Percentiles rank a stretch among this genome's conserved stretches.
These are phyloP conservation scores for Westerdykella aurantiaca DNA, from an alignment of 2,329 filamentous ascomycete species.

Conservation along the genomic window DNA sequence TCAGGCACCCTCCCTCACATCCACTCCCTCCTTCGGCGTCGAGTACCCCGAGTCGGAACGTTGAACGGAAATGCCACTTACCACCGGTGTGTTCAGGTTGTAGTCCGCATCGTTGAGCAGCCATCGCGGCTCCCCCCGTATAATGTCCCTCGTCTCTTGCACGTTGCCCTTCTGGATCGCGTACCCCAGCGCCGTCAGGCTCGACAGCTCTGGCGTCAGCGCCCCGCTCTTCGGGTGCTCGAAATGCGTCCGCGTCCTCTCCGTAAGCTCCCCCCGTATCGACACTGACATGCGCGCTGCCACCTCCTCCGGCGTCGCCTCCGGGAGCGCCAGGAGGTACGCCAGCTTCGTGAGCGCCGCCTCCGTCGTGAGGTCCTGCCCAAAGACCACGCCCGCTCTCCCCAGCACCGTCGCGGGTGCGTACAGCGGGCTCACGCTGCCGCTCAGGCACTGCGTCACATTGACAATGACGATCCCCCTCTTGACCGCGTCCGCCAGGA, in stretches of 20 bases:
- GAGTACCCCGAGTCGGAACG: constrained; percentile 14
- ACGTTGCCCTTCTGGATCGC: constrained; percentile 69
- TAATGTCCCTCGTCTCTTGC: constrained; percentile 58
- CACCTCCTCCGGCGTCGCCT: constrained; percentile 60
- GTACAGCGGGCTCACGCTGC: constrained; percentile 39
- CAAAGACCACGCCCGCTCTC: constrained; percentile 79
- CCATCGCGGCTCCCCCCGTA: constrained; percentile 60
- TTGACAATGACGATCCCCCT: constrained; percentile 84
- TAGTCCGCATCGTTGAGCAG: constrained; percentile 73
- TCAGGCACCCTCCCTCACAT: too few relatives aligned
- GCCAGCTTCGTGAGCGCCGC: constrained; percentile 87
- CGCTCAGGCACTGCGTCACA: constrained; percentile 73
- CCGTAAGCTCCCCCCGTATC: constrained; percentile 80
- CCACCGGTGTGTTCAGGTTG: constrained; percentile 65
- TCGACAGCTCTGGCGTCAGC: constrained; percentile 54
- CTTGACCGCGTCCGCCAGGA: constrained; percentile 69
- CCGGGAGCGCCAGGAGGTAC: constrained; percentile 69
- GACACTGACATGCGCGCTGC: constrained; percentile 65
- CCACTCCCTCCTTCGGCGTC: not conserved
- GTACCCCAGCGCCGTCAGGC: constrained; percentile 72
- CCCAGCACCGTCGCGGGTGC: constrained; percentile 59
- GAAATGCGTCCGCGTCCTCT: constrained; percentile 66
- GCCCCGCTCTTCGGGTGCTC: constrained; percentile 60
- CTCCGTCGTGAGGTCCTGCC: constrained; percentile 83
- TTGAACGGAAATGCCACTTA: constrained; percentile 29